phyloP scores from a whole-genome alignment of 495 filamentous ascomycete species.

The Opeltia flavorubescens region DNA sequence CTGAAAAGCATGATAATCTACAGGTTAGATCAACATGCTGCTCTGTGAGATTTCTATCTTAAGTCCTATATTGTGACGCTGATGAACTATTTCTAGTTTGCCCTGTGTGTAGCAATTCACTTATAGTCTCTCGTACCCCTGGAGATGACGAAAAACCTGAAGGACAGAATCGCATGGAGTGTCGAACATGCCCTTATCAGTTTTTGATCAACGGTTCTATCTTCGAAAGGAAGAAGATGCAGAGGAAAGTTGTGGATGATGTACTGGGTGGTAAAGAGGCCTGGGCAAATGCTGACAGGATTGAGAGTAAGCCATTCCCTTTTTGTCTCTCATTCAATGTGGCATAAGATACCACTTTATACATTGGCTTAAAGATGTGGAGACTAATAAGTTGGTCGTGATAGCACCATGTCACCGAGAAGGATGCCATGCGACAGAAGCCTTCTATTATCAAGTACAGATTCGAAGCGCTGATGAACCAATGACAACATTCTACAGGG shows the following conservation, averaged over 20 bases:
- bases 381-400: slow-evolving; percentile 1
- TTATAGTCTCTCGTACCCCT: slow-evolving; percentile 45
- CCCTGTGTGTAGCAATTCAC: background rate
- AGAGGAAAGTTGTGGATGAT: slow-evolving; percentile 76
- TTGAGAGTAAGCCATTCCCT: slow-evolving; percentile 34
- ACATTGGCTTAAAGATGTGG: background rate
- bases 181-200: slow-evolving; percentile 85
- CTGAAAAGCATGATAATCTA: no score
- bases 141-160: slow-evolving; percentile 28
- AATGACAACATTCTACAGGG: slow-evolving; percentile 93
- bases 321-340: background rate
- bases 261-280: slow-evolving; percentile 76
- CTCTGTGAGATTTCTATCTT: background rate
- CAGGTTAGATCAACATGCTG: background rate
- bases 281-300: slow-evolving; percentile 83
- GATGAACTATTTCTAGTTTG: background rate
- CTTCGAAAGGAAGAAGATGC: slow-evolving; percentile 58
- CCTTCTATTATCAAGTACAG: slow-evolving; percentile 92
- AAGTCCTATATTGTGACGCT: background rate
- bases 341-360: background rate
- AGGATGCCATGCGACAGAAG: slow-evolving; percentile 60
- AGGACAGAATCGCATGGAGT: slow-evolving; percentile 68
- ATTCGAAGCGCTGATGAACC: slow-evolving; percentile 97
- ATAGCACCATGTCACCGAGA: slow-evolving; percentile 63
- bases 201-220: slow-evolving; percentile 56